phyloP scores from a whole-genome alignment of 108 stramenopile genomes.

The Cylindrotheca closterium region DNA sequence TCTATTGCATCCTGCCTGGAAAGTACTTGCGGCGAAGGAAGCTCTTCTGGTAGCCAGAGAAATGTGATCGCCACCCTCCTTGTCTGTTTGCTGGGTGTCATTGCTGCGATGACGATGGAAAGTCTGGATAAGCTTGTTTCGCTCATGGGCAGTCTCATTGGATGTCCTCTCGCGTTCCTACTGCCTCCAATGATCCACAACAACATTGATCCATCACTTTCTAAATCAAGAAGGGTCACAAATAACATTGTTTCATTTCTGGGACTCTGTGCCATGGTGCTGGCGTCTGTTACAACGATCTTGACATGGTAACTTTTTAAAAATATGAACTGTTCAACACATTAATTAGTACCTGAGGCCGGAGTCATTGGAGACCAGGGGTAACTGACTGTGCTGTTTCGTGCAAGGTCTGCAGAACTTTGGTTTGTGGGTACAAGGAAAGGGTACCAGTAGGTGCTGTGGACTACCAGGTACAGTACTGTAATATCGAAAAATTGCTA shows the following conservation, averaged over 20 bases:
- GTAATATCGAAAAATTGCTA: too few species aligned
- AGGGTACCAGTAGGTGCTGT: too few species aligned
- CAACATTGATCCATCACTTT: conserved; percentile 28
- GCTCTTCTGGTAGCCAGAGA: conserved; percentile 17
- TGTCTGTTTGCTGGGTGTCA: conserved; percentile 41
- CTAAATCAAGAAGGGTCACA: conserved; percentile 8
- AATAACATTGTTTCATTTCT: conserved; percentile 40
- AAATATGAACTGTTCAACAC: background rate
- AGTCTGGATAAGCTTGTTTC: conserved; percentile 67
- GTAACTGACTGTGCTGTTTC: conserved; percentile 6
- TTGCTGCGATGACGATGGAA: conserved; percentile 51
- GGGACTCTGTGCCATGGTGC: conserved; percentile 52
- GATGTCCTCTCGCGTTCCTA: conserved; percentile 68
- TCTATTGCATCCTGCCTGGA: conserved; percentile 26
- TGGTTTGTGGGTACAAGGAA: too few species aligned
- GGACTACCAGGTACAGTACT: too few species aligned
- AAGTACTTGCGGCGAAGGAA: conserved; percentile 11
- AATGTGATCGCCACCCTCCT: conserved; percentile 44
- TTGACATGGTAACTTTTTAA: conserved; percentile 30
- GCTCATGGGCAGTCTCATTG: conserved; percentile 62
- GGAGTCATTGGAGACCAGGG: conserved; percentile 4
- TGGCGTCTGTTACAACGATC: conserved; percentile 49
- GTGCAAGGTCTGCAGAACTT: conserved; percentile 11
- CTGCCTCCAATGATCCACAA: conserved; percentile 71
- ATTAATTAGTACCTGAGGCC: conserved; percentile 3